These are phyloP conservation scores for Syncephalis plumigaleata DNA, from an alignment of 371 early-diverging fungal species.

Conservation along the genomic window DNA sequence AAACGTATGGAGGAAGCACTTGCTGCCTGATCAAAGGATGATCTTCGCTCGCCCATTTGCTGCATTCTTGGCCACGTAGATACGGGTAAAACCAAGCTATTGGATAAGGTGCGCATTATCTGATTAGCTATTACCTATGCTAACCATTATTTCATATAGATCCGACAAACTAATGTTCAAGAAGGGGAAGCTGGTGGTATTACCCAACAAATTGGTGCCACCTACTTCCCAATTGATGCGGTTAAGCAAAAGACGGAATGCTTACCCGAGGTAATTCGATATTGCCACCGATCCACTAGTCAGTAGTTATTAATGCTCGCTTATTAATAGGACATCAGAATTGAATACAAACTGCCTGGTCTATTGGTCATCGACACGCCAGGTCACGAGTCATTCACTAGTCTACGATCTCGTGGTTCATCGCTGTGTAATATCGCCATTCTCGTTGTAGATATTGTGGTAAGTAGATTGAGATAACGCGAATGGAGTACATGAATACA, in stretches of 20 bases:
- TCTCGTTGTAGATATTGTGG: slow-evolving; percentile 97
- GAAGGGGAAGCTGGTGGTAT: slow-evolving; percentile 99
- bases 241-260: slow-evolving; percentile 82
- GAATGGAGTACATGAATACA: too few relatives aligned
- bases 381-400: slow-evolving; percentile 99
- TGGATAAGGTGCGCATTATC: slow-evolving; percentile 55
- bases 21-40: slow-evolving; percentile 70
- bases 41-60: slow-evolving; percentile 97
- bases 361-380: slow-evolving; percentile 99
- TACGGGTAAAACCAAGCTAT: slow-evolving; percentile 96
- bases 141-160: slow-evolving; percentile 12
- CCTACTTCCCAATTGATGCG: slow-evolving; percentile 96
- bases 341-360: slow-evolving; percentile 85
- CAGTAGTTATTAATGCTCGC: too few relatives aligned
- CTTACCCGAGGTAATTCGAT: slow-evolving; percentile 18
- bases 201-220: slow-evolving; percentile 99
- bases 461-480: too few relatives aligned
- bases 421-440: slow-evolving; percentile 99
- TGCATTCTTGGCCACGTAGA: slow-evolving; percentile 99
- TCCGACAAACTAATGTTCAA: slow-evolving; percentile 99
- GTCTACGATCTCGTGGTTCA: slow-evolving; percentile 96
- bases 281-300: too few relatives aligned
- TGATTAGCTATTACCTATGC: too few relatives aligned
- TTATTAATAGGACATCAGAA: background rate
- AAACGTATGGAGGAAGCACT: slow-evolving; percentile 57